Conservation (phyloP, 192 early-diverging fungal genomes). For the Kappamyces sp. region DNA sequence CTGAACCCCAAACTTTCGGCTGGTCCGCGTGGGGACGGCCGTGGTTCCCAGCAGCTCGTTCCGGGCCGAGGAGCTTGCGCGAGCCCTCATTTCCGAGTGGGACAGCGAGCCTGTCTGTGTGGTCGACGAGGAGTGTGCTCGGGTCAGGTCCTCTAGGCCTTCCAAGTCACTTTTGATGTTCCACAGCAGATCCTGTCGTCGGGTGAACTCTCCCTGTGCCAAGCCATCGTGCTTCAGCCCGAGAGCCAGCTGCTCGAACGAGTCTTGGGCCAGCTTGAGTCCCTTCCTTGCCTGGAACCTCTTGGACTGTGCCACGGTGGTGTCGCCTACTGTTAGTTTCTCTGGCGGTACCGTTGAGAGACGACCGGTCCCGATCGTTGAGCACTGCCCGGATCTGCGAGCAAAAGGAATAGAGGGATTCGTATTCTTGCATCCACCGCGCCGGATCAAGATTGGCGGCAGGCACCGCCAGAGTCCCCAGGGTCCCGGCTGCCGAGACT, state of each 20-base stretch:
- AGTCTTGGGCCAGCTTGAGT: not conserved
- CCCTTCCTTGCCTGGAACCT: conserved; percentile 14
- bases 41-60: not conserved
- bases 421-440: conserved; percentile 12
- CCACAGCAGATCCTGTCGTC: conserved; percentile 11
- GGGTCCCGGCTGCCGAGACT: not conserved
- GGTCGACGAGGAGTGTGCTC: not conserved
- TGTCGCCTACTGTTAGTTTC: not conserved
- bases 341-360: no score
- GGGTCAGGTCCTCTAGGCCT: not conserved
- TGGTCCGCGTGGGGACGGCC: not conserved
- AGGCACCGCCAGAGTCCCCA: not conserved
- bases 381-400: conserved; percentile 3
- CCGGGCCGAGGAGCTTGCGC: not conserved
- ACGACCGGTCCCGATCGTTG: conserved; percentile 1
- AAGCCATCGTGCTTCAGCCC: not conserved
- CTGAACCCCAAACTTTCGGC: conserved; percentile 18
- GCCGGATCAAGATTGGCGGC: conserved; percentile 1
- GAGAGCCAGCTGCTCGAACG: not conserved
- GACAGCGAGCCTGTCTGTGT: not conserved
- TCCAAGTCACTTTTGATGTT: conserved; percentile 5
- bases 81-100: not conserved
- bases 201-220: not conserved
- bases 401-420: conserved; percentile 3
- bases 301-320: conserved; percentile 2